Base-by-base conservation (phyloP, 805 yeast genomes). In the Candida sphagnicola region DNA sequence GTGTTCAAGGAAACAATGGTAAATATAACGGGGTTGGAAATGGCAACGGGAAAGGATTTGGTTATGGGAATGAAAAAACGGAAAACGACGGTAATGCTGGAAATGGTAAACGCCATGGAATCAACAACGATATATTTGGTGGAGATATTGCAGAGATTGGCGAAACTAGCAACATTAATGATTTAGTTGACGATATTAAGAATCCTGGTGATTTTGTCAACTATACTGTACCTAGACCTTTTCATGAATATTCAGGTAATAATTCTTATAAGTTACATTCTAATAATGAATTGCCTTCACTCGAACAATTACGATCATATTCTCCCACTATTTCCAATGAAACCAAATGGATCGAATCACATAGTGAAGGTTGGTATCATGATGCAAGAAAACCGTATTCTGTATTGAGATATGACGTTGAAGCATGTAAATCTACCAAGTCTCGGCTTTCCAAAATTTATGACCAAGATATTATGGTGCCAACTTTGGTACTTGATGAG, bases 331-430 rank as follows among this genome's bases (percentile, higher is more conserved):
- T n/a, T 26, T 8, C 6, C 29, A 26, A 8, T 5, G 29, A 26
- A 12, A 21, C 16, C 12, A 21, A 23, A 12, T 33, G 35, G 35
- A 19, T 45, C 16, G 33, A 34, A 18, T 3, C 21, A 2, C 24
- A 38, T 32, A 18, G 32, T 14, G 18, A 21, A 25, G 44, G 43
- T 16, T 64, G 70, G 71, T 41, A 24, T 14, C 67, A 65, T 37
- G 62, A 61, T 2, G 45, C 47, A 16, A 37, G 40, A 4, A 43
- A 51, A 4, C 65, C 67, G n/a, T 51, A 51, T 33, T 36, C 61
- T 4, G 50, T 57, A 4, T 49, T 62, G 35, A 51, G 54, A 29
- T 60, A 54, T 43, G 38, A 44, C 19, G 37, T 43, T 19, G 31
- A 38, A n/a, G 37, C 39, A 10, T 44, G 47, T 31, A 15, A 38